Evolutionary conservation across 1,139 yeast genomes (phyloP).

Genomic region (Hansenula anomala): DNA sequence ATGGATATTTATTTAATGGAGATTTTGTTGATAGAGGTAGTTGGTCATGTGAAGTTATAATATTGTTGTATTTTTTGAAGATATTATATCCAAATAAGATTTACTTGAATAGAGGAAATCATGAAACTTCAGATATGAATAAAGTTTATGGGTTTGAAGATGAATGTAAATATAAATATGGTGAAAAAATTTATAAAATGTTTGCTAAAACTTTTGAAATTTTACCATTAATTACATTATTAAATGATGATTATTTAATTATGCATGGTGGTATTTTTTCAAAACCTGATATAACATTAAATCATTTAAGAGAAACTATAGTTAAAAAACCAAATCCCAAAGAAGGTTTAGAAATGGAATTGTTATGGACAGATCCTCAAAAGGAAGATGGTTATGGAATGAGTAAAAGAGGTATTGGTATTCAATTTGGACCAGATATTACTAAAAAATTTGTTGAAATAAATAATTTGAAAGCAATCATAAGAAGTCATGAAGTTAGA

Average conservation of each 20-base stretch:
- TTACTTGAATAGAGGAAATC: conserved; percentile 89
- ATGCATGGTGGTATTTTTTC: conserved; percentile 97
- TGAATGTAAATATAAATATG: conserved; percentile 88
- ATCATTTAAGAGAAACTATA: conserved; percentile 44
- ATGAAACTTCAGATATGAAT: conserved; percentile 96
- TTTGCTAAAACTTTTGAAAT: conserved; percentile 85
- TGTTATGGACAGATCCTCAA: conserved; percentile 98
- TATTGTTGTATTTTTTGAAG: conserved; percentile 74
- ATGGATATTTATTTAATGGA: conserved; percentile 86
- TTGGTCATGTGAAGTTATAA: conserved; percentile 96
- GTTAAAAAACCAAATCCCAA: conserved; percentile 63
- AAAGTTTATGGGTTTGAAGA: conserved; percentile 95
- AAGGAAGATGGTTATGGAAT: conserved; percentile 71
- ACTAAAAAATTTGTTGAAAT: conserved; percentile 71
- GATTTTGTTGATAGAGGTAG: conserved; percentile 98
- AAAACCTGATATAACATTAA: conserved; percentile 62
- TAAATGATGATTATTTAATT: conserved; percentile 72
- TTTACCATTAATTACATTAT: conserved; percentile 80
- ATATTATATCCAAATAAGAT: conserved; percentile 69
- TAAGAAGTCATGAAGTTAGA: conserved; percentile 93
- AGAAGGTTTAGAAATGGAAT: conserved; percentile 92
- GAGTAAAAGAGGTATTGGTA: conserved; percentile 91
- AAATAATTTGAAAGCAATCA: conserved; percentile 72
- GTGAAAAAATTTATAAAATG: conserved; percentile 75
- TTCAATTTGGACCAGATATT: conserved; percentile 95